Base-by-base conservation (phyloP, 2,329 filamentous ascomycete species). In the Golovinomyces cichoracearum region DNA sequence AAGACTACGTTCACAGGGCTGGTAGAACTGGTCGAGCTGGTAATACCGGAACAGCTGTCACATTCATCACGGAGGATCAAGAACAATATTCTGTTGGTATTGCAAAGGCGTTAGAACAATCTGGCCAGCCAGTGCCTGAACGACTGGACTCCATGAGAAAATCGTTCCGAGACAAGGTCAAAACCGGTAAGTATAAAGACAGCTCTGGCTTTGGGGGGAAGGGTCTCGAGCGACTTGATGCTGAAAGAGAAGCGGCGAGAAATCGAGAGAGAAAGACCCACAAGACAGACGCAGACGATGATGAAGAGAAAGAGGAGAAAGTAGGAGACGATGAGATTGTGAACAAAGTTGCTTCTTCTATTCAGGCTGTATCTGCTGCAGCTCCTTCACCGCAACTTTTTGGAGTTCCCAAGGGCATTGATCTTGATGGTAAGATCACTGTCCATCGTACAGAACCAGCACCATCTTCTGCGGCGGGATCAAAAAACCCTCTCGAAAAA, bases 1-100 rank as follows among this genome's bases (percentile, higher is more conserved):
- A 98, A 64, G 90, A 95, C 60, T 95, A 95, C 58, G 88, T 95
- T 37, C 90, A 94, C 62, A 80, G 90, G 53, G 84, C 83, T 49
- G 90, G 90, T 45, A 83, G 90, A 57, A 95, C 90, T 6, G 90
- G 90, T 10, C 80, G 90, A 60, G 90, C 90, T 42, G 90, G 90
- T 37, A 93, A 94, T 58, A 93, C 77, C 21, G 90, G 90, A 53
- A 93, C 85, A 35, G 90, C 90, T 0, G 83, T 98, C 47, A 98
- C 90, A 0, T 93, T 95, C 60, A 69, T 98, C 50, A 92, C 84
- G 0, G 80, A 83, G 38, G 83, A 92, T 44, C 86, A 98, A 62
- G 86, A 93, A 60, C 83, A 83, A 53, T 94, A 83, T 59, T 81
- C 90, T 2, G 73, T 83, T 10, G 85, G 92, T 86, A 85, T 64